Conservation (phyloP, 495 filamentous ascomycete species). For the Sabuloglossum arenarium region DNA sequence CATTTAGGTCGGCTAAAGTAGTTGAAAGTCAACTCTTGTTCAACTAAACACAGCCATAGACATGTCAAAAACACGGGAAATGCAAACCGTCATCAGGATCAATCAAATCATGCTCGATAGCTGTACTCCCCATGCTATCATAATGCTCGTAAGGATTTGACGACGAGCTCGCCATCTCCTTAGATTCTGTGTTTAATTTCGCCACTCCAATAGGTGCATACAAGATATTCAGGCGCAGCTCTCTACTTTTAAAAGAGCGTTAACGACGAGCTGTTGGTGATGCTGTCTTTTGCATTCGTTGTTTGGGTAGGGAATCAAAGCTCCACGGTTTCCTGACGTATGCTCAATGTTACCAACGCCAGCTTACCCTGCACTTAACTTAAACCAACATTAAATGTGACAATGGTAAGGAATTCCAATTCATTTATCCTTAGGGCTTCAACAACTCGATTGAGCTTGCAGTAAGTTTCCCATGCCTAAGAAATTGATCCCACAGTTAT, state of each 20-base stretch:
- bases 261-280: background rate
- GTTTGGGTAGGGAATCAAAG: background rate
- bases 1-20: constrained; percentile 51
- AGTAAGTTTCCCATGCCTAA: background rate
- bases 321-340: background rate
- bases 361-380: background rate
- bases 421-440: background rate
- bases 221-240: background rate
- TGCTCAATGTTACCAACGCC: background rate
- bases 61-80: background rate
- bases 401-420: no score
- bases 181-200: background rate
- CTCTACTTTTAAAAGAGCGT: background rate
- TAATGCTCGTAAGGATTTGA: constrained; percentile 32
- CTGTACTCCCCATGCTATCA: constrained; percentile 32
- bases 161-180: constrained; percentile 10
- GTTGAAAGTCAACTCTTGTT: background rate
- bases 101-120: constrained; percentile 70
- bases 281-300: background rate
- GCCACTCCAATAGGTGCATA: background rate
- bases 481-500: background rate
- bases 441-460: background rate
- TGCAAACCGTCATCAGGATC: constrained; percentile 78
- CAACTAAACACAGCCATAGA: no score
- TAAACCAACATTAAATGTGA: no score